Evolutionary conservation across 2,329 filamentous ascomycete species (phyloP), one percentile per base, ranked within the genome.

Genomic region (Cordyceps cicadae): DNA sequence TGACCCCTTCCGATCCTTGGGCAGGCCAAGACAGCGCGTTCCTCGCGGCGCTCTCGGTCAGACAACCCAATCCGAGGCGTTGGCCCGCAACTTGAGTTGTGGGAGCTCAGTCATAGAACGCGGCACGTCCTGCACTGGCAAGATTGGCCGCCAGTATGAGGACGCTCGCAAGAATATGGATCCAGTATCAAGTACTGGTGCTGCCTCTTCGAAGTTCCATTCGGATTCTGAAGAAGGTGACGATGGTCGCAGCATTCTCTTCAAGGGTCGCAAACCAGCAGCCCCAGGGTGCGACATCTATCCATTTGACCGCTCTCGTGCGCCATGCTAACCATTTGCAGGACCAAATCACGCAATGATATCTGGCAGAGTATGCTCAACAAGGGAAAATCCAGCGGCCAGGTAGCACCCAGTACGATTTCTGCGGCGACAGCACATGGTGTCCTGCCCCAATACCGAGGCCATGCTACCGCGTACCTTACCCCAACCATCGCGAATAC

Each of bases 401-500:
- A 72, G 50, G 77, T 70, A 8, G 71, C 78, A 50, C 77, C 78
- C 12, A 74, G 80, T 54, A 73, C 80, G 11, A 70, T 84, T 53
- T 81, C 80, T 3, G 79, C 81, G 3, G 79, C 77, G 50, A 83
- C 80, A 14, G 81, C 78, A 8, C 80, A 78, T 32, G 81, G 80
- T n/a, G 76, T 79, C 49, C 70, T 84, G 51, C 81, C 81, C 17
- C 79, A 81, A 37, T 83, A 81, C 60, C 69, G 74, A 11, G 80
- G 81, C 19, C 73, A 82, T 66, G 81, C 81, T 24, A 78, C 80
- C 11, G 79, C 80, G 24, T 81, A 78, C 52, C 71, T 81, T 21
- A 71, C 74, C 11, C 79, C 79, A 17, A 68, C 76, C 24, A 75
- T 78, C 53, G 75, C 73, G 41, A 77, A 77, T 63, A 66, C 71